Evolutionary conservation across 2,329 filamentous ascomycete species (phyloP), one percentile per base, ranked within the genome.

Genomic region (Talaromyces amestolkiae): DNA sequence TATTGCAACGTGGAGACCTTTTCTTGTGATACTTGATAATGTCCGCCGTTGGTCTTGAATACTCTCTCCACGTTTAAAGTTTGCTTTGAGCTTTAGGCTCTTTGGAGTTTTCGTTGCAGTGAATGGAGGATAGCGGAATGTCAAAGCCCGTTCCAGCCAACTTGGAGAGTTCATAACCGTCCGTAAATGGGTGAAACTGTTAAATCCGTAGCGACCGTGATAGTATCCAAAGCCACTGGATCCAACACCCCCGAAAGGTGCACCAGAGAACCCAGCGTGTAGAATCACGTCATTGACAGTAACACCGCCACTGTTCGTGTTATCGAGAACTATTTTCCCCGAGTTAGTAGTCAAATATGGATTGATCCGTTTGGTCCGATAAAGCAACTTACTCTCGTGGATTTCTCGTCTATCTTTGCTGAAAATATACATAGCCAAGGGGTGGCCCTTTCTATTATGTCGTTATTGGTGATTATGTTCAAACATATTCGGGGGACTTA

Each of bases 201-300:
- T 76, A 74, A 86, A 79, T 41, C 83, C 82, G 72, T 81, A 79
- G 68, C 76, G 74, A 19, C 83, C 84, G 69, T 84, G 82, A 70
- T 85, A 84, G 62, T 72, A 74, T 61, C 83, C 84, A 58, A 74
- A 76, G 37, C 83, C 83, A 8, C 81, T 83, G 19, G 77, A 75
- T 33, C 84, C 84, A 22, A 84, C 77, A 39, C 84, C 83, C 53
- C 84, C 83, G 53, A 86, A 78, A 7, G 83, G 83, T 2, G 79
- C 77, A 31, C 75, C 74, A 2, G 77, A 76, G 51, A 81, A 75
- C 41, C 73, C 75, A 58, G 75, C 75, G 67, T 85, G 83, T 49
- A 83, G 73, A 67, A 79, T 76, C 45, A 77, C 75, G 69, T 84
- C 82, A 70, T 85, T 85, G 71, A 84, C 74, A 13, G 81, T 83